phyloP scores from a whole-genome alignment of 2,329 filamentous ascomycete genomes.

The Claviceps quebecensis region DNA sequence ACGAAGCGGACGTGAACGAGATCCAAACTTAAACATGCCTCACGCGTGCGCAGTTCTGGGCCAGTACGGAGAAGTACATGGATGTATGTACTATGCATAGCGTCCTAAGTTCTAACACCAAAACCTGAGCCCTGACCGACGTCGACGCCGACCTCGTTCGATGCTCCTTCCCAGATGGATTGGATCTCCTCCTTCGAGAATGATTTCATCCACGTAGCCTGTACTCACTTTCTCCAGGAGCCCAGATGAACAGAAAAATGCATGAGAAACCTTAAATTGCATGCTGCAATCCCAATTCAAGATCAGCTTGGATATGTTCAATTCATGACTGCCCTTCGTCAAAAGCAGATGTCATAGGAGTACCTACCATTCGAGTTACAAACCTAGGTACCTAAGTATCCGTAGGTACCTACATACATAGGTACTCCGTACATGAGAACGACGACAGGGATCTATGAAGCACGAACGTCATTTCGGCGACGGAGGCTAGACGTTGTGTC shows the following conservation, averaged over 20 bases:
- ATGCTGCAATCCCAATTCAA: too few species aligned
- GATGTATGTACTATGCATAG: background rate
- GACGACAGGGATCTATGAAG: background rate
- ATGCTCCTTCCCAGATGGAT: background rate
- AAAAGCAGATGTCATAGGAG: too few species aligned
- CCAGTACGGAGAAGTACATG: background rate
- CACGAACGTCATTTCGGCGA: background rate
- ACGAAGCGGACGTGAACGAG: constrained; percentile 2
- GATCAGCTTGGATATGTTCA: too few species aligned
- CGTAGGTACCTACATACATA: too few species aligned
- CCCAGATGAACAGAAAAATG: background rate
- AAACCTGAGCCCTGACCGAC: background rate
- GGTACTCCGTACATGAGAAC: background rate
- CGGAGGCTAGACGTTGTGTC: background rate
- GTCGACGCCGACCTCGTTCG: background rate
- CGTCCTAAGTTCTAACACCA: background rate
- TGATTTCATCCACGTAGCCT: background rate
- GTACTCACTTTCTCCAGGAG: background rate
- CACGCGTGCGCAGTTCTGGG: too few species aligned
- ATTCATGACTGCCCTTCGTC: too few species aligned
- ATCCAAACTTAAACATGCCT: constrained; percentile 5
- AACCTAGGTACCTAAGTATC: too few species aligned
- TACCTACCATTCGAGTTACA: too few species aligned
- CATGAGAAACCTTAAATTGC: background rate
- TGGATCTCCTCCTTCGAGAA: background rate